Base-by-base conservation (phyloP, 345 rosid species). In the Rhizophora apiculata region DNA sequence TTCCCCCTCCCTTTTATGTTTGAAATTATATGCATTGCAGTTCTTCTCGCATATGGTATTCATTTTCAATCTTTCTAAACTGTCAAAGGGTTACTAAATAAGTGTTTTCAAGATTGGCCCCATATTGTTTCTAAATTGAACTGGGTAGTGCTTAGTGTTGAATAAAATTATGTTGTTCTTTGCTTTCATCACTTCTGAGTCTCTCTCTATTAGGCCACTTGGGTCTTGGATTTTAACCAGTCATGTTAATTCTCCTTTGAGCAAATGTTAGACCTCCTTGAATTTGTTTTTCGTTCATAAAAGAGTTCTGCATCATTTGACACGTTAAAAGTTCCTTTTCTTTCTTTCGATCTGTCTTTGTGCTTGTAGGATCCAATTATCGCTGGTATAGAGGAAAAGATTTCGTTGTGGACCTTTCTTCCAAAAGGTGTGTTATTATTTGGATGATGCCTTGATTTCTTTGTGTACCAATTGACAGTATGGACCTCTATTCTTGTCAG, bases 361-460 rank as follows among this genome's bases (percentile, higher is more conserved):
- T 54, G 67, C 19, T 58, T 71, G 22, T 75, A 91, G 97, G 97
- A 94, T 86, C 93, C 95, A 52, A 89, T 94, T 34, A 82, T 94
- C 82, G 82, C 82, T 29, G 96, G 97, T 60, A 86, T 94, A 70
- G 98, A 94, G 76, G 98, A 89, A 57, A 94, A 94, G 84, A 88
- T 94, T 72, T 81, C 95, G 48, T 82, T 96, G 57, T 94, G 98
- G 97, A 86, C 98, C 34, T 94, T 94, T 73, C 98, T 94, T 63
- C 98, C 97, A 68, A 94, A 88, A 89, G 98, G 96, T 94, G 63
- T 55, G 30, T 32, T 24, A 52, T 70, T 30, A 37, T 39, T 30
- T 63, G 27, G 16, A 46, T 29, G 46, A 6, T 16, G 53, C 34
- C 18, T 32, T 53, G 30, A 2, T 11, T 6, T 43, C 11, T 39